Evolutionary conservation across 78 protist species (phyloP), one percentile per base, ranked within the genome.

Genomic region (Dictyostelium capitatum): DNA sequence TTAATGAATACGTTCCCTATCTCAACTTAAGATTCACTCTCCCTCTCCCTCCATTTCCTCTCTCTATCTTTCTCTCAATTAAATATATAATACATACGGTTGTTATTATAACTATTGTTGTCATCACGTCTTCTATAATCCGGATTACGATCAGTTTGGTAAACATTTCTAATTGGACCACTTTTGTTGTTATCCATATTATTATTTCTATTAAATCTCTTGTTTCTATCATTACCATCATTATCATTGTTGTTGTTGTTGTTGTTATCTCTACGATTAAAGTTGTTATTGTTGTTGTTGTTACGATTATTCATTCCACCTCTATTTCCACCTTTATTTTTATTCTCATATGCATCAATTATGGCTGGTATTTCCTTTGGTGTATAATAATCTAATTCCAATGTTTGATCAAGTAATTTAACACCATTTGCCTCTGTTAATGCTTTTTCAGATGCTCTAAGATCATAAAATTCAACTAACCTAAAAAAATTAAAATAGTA

Each of bases 401-500:
- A 46, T 50, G 56, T 48, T 65, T 87, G 93, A 28, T 70, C 93
- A 15, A 41, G 0, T 32, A 87, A 65, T 62, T 56, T 53, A 11
- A 28, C 48, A 20, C 93, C 93, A 17, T 87, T 70, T 4, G 80
- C 93, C 6, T 47, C 79, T 23, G 70, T 43, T 30, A 87, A 77
- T 48, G 95, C 95, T 54, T 90, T 90, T 20, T 90, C 91, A 82
- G 85, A 81, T 19, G 95, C 43, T 90, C 95, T 90, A 14, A 80
- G 19, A 69, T 90, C 95, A 90, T 75, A 90, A 62, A 90, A 90
- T 41, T 90, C 95, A 77, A 90, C 95, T 48, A 90, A 30, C 20
- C 83, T 78, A 43, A 56, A 57, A 5, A 25, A 67, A 10, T 41
- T 59, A 8, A 23, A 78, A 25, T 30, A 72, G 14, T 37, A 15